These are phyloP conservation scores for Rhizopogon rudus DNA, from an alignment of 768 basidiomycete species.

Conservation along the genomic window DNA sequence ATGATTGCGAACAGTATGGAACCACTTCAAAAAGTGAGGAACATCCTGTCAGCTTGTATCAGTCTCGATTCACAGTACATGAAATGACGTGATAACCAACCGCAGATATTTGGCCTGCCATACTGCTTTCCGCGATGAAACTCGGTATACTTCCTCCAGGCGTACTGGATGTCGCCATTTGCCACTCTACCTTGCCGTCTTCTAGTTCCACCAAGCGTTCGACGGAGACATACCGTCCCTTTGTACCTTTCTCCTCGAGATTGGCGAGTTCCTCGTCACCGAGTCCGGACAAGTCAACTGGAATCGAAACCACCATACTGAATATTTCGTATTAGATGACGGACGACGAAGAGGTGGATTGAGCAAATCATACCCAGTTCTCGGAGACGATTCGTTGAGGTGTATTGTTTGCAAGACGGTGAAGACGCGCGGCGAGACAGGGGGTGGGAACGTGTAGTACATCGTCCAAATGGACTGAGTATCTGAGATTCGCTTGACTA, in stretches of 20 bases:
- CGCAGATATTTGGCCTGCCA: conserved; percentile 59
- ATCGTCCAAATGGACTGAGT: conserved; percentile 66
- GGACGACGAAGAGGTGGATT: not conserved
- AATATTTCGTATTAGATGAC: not conserved
- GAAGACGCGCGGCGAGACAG: conserved; percentile 70
- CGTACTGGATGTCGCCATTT: conserved; percentile 73
- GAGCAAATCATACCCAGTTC: conserved; percentile 47
- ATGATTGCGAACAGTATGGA: conserved; percentile 32
- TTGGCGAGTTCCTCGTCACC: conserved; percentile 52
- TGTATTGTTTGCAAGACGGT: conserved; percentile 67
- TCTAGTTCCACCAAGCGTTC: conserved; percentile 62
- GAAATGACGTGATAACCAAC: conserved; percentile 27
- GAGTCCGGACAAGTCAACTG: conserved; percentile 53
- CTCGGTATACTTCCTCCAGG: conserved; percentile 66
- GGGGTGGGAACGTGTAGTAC: conserved; percentile 67
- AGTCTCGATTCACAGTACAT: not conserved
- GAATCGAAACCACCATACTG: conserved; percentile 51
- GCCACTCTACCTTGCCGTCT: conserved; percentile 66
- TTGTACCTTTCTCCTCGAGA: conserved; percentile 59
- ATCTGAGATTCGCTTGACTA: conserved; percentile 58
- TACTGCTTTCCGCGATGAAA: conserved; percentile 55
- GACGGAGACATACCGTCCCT: conserved; percentile 65
- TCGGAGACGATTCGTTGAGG: conserved; percentile 43
- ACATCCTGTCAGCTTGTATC: conserved; percentile 48
- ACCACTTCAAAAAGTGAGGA: conserved; percentile 67